phyloP scores from a whole-genome alignment of 164 flowering plant species.

The Chimonanthus praecox region DNA sequence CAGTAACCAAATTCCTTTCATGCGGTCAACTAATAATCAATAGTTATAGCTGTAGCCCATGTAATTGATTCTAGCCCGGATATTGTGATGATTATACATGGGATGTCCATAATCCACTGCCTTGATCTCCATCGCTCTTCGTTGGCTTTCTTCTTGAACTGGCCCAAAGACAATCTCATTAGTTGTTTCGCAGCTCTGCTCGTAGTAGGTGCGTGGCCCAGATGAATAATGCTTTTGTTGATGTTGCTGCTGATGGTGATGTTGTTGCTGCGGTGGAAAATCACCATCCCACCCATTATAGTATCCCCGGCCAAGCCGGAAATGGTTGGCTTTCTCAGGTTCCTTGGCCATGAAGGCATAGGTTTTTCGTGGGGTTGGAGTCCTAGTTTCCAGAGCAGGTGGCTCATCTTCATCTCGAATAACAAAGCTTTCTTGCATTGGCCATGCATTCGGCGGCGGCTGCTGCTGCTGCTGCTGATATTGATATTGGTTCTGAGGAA shows the following conservation, averaged over 20 bases:
- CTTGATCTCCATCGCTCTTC: slow-evolving; percentile 44
- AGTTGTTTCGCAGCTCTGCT: slow-evolving; percentile 57
- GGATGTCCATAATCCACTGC: slow-evolving; percentile 56
- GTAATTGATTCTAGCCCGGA: slow-evolving; percentile 38
- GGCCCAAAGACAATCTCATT: slow-evolving; percentile 86
- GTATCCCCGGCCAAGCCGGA: slow-evolving; percentile 50
- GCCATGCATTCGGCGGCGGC: slow-evolving; percentile 50
- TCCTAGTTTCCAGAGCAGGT: slow-evolving; percentile 65
- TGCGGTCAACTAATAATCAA: background rate
- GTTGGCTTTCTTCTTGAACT: slow-evolving; percentile 60
- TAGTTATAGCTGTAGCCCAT: slow-evolving; percentile 26
- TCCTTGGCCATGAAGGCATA: slow-evolving; percentile 85
- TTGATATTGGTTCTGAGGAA: slow-evolving; percentile 13
- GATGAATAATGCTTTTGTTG: slow-evolving; percentile 35
- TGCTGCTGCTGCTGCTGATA: slow-evolving; percentile 27
- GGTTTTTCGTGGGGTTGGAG: slow-evolving; percentile 75
- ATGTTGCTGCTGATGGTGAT: slow-evolving; percentile 20
- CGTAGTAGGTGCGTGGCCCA: slow-evolving; percentile 55
- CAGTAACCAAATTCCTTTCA: background rate
- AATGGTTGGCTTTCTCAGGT: slow-evolving; percentile 60
- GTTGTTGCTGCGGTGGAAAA: slow-evolving; percentile 24
- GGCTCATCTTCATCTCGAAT: slow-evolving; percentile 84
- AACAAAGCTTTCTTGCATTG: slow-evolving; percentile 74
- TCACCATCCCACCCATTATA: slow-evolving; percentile 57
- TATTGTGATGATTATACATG: slow-evolving; percentile 35